phyloP scores from a whole-genome alignment of 768 basidiomycete species.

The Punctularia strigosozonata region DNA sequence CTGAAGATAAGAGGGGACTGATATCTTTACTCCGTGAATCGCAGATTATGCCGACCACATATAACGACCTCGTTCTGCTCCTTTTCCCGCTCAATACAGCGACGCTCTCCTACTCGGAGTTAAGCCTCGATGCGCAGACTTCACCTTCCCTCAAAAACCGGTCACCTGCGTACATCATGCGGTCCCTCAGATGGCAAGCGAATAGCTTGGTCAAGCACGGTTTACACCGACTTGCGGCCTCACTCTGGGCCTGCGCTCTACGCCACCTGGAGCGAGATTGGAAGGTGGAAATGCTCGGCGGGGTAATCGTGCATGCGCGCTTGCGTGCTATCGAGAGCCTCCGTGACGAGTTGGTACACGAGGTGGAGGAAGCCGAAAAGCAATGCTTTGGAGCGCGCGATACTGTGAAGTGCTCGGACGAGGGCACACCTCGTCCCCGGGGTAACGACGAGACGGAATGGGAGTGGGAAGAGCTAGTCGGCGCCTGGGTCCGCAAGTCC shows the following conservation, averaged over 20 bases:
- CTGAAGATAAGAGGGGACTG: conserved; percentile 1
- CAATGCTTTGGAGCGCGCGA: conserved; percentile 26
- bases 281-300: conserved; percentile 11
- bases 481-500: conserved; percentile 31
- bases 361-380: conserved; percentile 39
- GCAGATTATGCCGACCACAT: conserved; percentile 5
- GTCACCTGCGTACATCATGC: conserved; percentile 13
- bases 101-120: too few species aligned
- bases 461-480: conserved; percentile 37
- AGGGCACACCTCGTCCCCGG: conserved; percentile 6
- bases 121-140: too few species aligned
- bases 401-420: conserved; percentile 8
- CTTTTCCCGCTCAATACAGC: too few species aligned
- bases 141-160: conserved; percentile 4
- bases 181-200: conserved; percentile 15
- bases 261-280: conserved; percentile 29
- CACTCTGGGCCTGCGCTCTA: conserved; percentile 40
- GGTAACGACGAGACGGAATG: conserved; percentile 18
- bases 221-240: conserved; percentile 33
- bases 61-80: conserved; percentile 6
- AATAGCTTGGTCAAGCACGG: conserved; percentile 19
- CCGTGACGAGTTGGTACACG: conserved; percentile 29
- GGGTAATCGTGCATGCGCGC: conserved; percentile 11
- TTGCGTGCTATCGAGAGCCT: conserved; percentile 22
- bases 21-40: conserved; percentile 4